phyloP scores from a whole-genome alignment of 805 yeast genomes.

The Metschnikowia noctiluminum region DNA sequence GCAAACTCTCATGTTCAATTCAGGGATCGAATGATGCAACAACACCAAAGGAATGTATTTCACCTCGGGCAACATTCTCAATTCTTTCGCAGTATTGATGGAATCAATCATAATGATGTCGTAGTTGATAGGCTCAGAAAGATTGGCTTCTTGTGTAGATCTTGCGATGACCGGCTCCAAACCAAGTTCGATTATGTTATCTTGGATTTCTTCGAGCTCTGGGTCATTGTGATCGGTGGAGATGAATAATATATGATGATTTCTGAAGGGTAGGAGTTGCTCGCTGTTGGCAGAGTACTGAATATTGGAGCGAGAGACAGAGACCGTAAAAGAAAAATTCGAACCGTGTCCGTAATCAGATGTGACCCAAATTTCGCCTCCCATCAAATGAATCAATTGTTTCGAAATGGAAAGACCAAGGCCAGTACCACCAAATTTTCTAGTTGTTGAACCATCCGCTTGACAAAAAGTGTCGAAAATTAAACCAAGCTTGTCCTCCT shows the following conservation, averaged over 20 bases:
- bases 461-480: conserved; percentile 90
- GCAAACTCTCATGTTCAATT: conserved; percentile 75
- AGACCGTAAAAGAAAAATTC: conserved; percentile 75
- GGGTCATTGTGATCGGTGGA: conserved; percentile 56
- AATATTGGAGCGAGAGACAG: conserved; percentile 69
- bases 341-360: conserved; percentile 80
- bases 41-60: conserved; percentile 83
- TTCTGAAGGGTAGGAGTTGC: conserved; percentile 65
- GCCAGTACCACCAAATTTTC: conserved; percentile 93
- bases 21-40: conserved; percentile 70
- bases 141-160: conserved; percentile 53
- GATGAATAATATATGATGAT: conserved; percentile 67
- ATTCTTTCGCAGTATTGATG: conserved; percentile 65
- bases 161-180: conserved; percentile 60
- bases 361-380: conserved; percentile 90
- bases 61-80: conserved; percentile 69
- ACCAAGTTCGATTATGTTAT: conserved; percentile 51
- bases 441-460: conserved; percentile 90
- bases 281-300: conserved; percentile 64
- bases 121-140: conserved; percentile 56
- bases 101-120: conserved; percentile 84
- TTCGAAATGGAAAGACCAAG: conserved; percentile 84
- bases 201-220: conserved; percentile 49
- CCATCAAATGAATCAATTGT: conserved; percentile 85
- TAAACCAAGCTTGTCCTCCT: conserved; percentile 76